Evolutionary conservation across 2,329 filamentous ascomycete genomes (phyloP).

Genomic region (Sarocladium strictum): DNA sequence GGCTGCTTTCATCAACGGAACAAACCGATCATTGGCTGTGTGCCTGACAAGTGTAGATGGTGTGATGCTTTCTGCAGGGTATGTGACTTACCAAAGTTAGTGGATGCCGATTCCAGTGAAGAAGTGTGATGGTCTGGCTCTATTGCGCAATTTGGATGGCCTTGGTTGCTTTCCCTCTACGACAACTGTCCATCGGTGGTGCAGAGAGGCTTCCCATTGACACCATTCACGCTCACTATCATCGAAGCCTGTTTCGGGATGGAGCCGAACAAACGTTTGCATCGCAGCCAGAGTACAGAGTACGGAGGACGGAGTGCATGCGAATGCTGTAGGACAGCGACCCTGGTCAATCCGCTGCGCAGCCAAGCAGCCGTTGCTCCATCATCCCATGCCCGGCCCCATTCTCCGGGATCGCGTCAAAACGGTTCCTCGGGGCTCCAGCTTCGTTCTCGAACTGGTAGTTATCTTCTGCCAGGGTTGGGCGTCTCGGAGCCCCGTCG

Average conservation of each 20-base stretch:
- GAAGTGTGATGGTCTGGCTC: background rate
- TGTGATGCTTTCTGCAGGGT: too few relatives aligned
- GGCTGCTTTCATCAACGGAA: background rate
- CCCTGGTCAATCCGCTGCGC: background rate
- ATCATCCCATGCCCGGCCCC: slow-evolving; percentile 7
- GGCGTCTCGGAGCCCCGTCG: background rate
- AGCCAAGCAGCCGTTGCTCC: slow-evolving; percentile 2
- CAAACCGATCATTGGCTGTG: too few relatives aligned
- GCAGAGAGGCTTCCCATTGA: background rate
- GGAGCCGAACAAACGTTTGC: too few relatives aligned
- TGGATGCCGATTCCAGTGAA: background rate
- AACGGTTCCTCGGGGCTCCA: slow-evolving; percentile 3
- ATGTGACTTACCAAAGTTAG: too few relatives aligned
- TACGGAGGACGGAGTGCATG: too few relatives aligned
- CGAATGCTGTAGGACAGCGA: too few relatives aligned
- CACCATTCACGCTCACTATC: background rate
- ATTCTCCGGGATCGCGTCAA: slow-evolving; percentile 7
- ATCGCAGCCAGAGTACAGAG: too few relatives aligned
- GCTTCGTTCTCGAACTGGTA: slow-evolving; percentile 4
- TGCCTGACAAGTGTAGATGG: too few relatives aligned
- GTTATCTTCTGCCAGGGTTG: background rate
- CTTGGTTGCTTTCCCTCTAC: too few relatives aligned
- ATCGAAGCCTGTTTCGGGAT: too few relatives aligned
- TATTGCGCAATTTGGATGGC: background rate
- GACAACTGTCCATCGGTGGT: background rate